A percentile compares a stretch with the other conserved stretches of the same genome.
phyloP scores from a whole-genome alignment of 2,329 filamentous ascomycete species.

The Xylariaceae sp. region DNA sequence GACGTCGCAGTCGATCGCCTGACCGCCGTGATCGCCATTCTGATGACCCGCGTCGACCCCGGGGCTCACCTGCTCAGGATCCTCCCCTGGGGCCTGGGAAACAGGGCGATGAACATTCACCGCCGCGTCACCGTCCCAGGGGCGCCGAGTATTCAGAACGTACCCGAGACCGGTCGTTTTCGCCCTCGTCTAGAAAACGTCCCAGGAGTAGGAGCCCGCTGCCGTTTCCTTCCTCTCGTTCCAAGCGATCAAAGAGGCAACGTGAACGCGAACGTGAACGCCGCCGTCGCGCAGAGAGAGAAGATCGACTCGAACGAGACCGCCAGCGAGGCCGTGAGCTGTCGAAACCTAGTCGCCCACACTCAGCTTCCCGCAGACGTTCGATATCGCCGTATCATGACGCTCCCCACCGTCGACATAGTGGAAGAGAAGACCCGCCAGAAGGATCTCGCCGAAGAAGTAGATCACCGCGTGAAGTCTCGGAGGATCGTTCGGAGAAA shows the following conservation, averaged over 20 bases:
- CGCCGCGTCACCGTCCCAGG: slow-evolving; percentile 28
- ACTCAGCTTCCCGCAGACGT: slow-evolving; percentile 23
- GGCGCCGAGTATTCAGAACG: slow-evolving; percentile 32
- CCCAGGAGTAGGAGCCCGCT: slow-evolving; percentile 38
- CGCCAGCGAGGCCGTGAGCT: slow-evolving; percentile 20
- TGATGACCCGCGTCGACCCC: slow-evolving; percentile 20
- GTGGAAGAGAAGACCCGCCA: slow-evolving; percentile 22
- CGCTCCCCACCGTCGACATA: slow-evolving; percentile 19
- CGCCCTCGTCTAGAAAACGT: slow-evolving; percentile 37
- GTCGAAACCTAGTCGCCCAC: slow-evolving; percentile 15
- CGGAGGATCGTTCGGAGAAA: slow-evolving; percentile 17
- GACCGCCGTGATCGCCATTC: slow-evolving; percentile 35
- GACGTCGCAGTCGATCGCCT: slow-evolving; percentile 35
- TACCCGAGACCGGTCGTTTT: slow-evolving; percentile 30
- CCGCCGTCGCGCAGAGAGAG: slow-evolving; percentile 23
- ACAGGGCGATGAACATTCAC: slow-evolving; percentile 28
- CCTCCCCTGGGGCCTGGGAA: slow-evolving; percentile 23
- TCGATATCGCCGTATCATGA: slow-evolving; percentile 26
- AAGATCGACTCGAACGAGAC: slow-evolving; percentile 15
- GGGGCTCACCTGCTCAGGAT: slow-evolving; percentile 18
- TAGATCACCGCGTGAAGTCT: slow-evolving; percentile 25
- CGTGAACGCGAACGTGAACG: slow-evolving; percentile 25
- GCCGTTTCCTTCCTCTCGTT: slow-evolving; percentile 32
- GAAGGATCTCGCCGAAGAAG: slow-evolving; percentile 23
- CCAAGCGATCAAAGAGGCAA: slow-evolving; percentile 40